phyloP scores from a whole-genome alignment of 1,139 yeast species.

The Yamadazyma taylorii region DNA sequence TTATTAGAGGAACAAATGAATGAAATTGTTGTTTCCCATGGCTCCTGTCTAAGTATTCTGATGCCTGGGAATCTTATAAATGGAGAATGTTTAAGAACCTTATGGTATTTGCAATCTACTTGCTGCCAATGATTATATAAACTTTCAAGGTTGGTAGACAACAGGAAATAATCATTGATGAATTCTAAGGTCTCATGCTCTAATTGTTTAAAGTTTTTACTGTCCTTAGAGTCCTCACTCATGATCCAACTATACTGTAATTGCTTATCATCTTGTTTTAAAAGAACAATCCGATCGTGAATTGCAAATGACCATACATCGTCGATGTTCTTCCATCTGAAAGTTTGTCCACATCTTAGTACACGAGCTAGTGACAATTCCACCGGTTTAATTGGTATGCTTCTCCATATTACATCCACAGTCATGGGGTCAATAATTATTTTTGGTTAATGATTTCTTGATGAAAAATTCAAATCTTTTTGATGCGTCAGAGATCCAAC shows the following conservation, averaged over 20 bases:
- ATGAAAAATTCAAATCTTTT: no score
- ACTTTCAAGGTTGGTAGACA: conserved; percentile 51
- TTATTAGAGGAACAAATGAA: conserved; percentile 96
- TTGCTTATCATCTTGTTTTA: conserved; percentile 45
- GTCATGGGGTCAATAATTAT: conserved; percentile 18
- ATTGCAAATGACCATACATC: conserved; percentile 62
- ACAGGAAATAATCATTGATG: conserved; percentile 68
- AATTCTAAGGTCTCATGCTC: conserved; percentile 41
- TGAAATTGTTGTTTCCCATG: conserved; percentile 91
- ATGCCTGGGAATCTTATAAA: conserved; percentile 62
- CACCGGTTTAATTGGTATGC: conserved; percentile 20
- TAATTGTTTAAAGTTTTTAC: conserved; percentile 1
- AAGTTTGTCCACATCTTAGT: conserved; percentile 86
- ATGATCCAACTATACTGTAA: conserved; percentile 34
- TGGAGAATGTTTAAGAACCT: conserved; percentile 28
- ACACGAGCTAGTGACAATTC: conserved; percentile 71
- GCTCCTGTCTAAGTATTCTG: conserved; percentile 85
- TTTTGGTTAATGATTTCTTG: background rate
- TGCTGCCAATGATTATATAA: conserved; percentile 64
- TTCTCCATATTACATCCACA: conserved; percentile 28
- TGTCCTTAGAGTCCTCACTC: conserved; percentile 11
- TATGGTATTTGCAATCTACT: conserved; percentile 50
- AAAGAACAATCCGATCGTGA: conserved; percentile 47
- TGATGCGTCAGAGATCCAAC: background rate
- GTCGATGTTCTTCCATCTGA: conserved; percentile 64